Percentiles rank a stretch among this genome's conserved stretches.
phyloP scores from a whole-genome alignment of 345 rosid species.

The Excoecaria cochinchinensis region DNA sequence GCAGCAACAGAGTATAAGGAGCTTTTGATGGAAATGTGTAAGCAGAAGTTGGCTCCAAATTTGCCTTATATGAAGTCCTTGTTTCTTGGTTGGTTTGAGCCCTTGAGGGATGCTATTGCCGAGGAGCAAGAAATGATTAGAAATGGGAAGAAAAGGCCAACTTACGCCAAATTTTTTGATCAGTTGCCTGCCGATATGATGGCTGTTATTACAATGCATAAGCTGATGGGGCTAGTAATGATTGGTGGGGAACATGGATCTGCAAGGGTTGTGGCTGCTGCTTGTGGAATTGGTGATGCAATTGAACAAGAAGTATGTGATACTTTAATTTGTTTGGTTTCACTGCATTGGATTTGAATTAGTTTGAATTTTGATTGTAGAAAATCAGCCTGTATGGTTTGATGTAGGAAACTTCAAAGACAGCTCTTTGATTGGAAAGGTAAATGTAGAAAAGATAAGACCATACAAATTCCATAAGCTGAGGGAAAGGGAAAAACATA shows the following conservation, averaged over 20 bases:
- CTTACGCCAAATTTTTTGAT: slow-evolving; percentile 53
- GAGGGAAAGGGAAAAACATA: background rate
- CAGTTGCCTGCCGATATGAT: slow-evolving; percentile 90
- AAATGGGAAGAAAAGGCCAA: slow-evolving; percentile 47
- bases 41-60: slow-evolving; percentile 87
- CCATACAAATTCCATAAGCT: too few species aligned
- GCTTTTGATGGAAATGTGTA: slow-evolving; percentile 86
- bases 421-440: background rate
- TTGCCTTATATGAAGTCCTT: slow-evolving; percentile 84
- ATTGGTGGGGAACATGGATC: slow-evolving; percentile 70
- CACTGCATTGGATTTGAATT: slow-evolving; percentile 7
- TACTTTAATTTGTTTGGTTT: slow-evolving; percentile 11
- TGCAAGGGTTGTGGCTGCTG: slow-evolving; percentile 73
- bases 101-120: slow-evolving; percentile 63
- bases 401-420: background rate
- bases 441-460: background rate
- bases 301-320: slow-evolving; percentile 89
- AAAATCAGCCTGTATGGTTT: background rate
- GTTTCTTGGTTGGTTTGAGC: slow-evolving; percentile 98
- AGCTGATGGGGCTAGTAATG: slow-evolving; percentile 73
- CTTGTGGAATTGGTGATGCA: slow-evolving; percentile 73
- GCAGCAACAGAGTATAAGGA: slow-evolving; percentile 84
- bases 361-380: background rate
- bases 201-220: slow-evolving; percentile 94
- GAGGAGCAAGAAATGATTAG: slow-evolving; percentile 68